phyloP scores from a whole-genome alignment of 1,139 yeast genomes.

The Debaryomycetaceae sp. region DNA sequence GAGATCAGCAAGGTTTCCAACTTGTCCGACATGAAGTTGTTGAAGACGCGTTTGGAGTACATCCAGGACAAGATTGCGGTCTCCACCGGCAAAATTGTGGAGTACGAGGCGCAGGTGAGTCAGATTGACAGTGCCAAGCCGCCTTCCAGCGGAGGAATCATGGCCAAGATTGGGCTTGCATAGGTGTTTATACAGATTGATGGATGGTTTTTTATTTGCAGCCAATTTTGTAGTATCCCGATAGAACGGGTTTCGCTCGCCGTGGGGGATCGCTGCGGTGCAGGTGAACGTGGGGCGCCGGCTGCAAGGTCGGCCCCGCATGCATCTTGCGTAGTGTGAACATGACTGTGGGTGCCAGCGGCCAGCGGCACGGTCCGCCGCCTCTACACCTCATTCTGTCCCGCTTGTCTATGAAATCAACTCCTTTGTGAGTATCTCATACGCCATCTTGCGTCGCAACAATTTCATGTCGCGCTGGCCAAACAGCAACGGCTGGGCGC shows the following conservation, averaged over 20 bases:
- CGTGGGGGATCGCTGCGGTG: too few species aligned
- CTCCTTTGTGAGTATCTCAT: conserved; percentile 27
- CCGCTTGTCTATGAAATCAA: conserved; percentile 8
- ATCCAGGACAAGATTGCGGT: conserved; percentile 60
- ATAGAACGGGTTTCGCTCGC: too few species aligned
- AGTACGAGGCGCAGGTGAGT: conserved; percentile 29
- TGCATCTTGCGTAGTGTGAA: conserved; percentile 10
- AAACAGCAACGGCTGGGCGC: conserved; percentile 46
- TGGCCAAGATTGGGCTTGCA: conserved; percentile 4
- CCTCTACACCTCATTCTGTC: conserved; percentile 10
- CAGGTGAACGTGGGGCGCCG: too few species aligned
- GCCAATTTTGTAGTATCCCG: too few species aligned
- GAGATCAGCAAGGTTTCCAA: conserved; percentile 60
- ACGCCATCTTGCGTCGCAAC: conserved; percentile 71
- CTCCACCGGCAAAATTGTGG: conserved; percentile 46
- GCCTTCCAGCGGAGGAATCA: conserved; percentile 2
- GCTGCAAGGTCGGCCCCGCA: too few species aligned
- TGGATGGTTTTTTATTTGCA: neutral
- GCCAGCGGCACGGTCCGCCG: neutral
- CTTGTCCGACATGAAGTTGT: conserved; percentile 40
- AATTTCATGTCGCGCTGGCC: conserved; percentile 66
- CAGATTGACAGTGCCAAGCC: conserved; percentile 13
- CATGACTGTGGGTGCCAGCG: conserved; percentile 15
- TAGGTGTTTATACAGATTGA: conserved; percentile 2
- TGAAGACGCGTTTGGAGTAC: conserved; percentile 61